phyloP scores from a whole-genome alignment of 441 rosid genomes.

The Theobroma grandiflorum region DNA sequence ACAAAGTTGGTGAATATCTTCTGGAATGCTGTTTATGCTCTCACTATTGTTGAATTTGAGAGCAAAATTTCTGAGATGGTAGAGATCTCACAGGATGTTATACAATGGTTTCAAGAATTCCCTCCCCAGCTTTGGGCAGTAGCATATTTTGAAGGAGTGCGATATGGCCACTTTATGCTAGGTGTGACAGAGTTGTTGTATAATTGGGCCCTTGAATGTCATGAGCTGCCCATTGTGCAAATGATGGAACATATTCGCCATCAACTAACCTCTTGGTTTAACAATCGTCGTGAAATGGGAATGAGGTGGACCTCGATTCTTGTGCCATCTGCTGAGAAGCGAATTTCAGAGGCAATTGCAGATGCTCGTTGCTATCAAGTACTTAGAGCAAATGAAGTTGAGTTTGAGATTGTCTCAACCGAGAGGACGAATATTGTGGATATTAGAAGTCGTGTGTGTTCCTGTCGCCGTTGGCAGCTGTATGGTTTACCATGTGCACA shows the following conservation, averaged over 20 bases:
- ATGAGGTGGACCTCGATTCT: constrained; percentile 86
- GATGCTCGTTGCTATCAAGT: constrained; percentile 96
- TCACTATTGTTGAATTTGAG: constrained; percentile 80
- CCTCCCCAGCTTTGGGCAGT: constrained; percentile 91
- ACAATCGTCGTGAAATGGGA: constrained; percentile 68
- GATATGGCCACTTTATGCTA: constrained; percentile 85
- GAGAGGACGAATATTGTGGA: constrained; percentile 96
- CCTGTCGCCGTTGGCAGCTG: constrained; percentile 93
- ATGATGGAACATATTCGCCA: constrained; percentile 90
- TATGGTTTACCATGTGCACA: constrained; percentile 95
- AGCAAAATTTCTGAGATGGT: constrained; percentile 79
- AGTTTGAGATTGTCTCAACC: constrained; percentile 93
- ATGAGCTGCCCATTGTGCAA: constrained; percentile 91
- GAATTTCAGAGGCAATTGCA: constrained; percentile 75
- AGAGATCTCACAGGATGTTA: constrained; percentile 80
- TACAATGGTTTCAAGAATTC: constrained; percentile 74
- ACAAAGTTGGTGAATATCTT: constrained; percentile 87
- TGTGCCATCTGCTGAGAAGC: constrained; percentile 90
- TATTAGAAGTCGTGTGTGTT: constrained; percentile 76
- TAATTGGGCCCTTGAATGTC: constrained; percentile 95
- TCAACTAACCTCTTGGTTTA: constrained; percentile 69
- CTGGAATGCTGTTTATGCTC: constrained; percentile 95
- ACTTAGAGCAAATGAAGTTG: constrained; percentile 90
- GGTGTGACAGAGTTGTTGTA: constrained; percentile 85
- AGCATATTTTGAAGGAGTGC: constrained; percentile 82